Evolutionary conservation across 108 stramenopile genomes (phyloP).

Genomic region (Epipyxis sp.): DNA sequence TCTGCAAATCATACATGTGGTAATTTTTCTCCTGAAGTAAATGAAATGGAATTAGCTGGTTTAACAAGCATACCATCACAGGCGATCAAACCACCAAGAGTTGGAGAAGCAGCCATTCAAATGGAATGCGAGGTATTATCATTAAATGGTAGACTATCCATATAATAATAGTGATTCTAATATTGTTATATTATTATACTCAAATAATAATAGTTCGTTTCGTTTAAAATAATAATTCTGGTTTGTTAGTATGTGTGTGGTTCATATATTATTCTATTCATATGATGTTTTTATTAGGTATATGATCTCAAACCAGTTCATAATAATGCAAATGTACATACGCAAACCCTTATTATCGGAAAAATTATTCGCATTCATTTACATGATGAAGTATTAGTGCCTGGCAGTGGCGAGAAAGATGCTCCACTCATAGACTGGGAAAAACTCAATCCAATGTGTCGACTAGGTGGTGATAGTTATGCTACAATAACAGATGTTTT

Average conservation of each 20-base stretch:
- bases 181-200: no score
- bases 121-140: conserved; percentile 45
- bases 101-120: conserved; percentile 38
- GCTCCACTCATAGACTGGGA: neutral
- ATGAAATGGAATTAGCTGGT: conserved; percentile 42
- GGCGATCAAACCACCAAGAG: conserved; percentile 33
- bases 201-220: no score
- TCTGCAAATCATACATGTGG: conserved; percentile 46
- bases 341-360: neutral
- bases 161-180: no score
- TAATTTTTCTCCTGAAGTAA: conserved; percentile 38
- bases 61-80: conserved; percentile 32
- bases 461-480: conserved; percentile 3
- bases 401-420: neutral
- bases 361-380: neutral
- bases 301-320: neutral
- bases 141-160: neutral
- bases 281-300: neutral
- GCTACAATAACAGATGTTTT: neutral
- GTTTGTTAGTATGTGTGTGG: no score
- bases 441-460: neutral
- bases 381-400: neutral
- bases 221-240: no score
- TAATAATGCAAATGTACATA: neutral
- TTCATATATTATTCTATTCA: no score